phyloP scores from a whole-genome alignment of 352 stramenopile species.

The Globisporangium spinosum region DNA sequence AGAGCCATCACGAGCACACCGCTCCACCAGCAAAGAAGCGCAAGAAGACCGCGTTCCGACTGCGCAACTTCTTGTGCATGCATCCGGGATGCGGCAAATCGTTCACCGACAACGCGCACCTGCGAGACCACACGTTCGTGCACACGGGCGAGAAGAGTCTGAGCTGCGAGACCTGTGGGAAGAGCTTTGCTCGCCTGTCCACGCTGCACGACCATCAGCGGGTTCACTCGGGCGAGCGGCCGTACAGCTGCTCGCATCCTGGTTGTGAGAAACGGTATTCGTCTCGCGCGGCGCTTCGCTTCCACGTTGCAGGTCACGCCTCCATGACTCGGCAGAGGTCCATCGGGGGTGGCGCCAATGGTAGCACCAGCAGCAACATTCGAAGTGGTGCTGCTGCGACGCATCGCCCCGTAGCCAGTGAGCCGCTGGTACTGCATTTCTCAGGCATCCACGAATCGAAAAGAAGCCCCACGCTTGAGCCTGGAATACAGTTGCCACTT shows the following conservation, averaged over 20 bases:
- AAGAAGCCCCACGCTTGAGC: not conserved
- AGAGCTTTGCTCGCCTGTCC: conserved; percentile 47
- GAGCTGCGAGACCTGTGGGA: conserved; percentile 41
- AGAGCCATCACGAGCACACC: not conserved
- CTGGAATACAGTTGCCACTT: not conserved
- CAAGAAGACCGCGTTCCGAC: conserved; percentile 42
- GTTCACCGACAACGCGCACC: conserved; percentile 65
- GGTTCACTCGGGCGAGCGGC: conserved; percentile 72
- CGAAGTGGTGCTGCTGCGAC: not conserved
- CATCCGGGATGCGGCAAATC: conserved; percentile 65
- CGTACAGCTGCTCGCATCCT: conserved; percentile 39
- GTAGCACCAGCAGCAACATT: not conserved
- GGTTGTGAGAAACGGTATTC: conserved; percentile 36
- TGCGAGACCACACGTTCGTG: conserved; percentile 69
- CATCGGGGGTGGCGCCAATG: not conserved
- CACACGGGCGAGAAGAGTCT: conserved; percentile 68
- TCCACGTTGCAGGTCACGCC: conserved; percentile 43
- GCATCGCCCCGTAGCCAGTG: not conserved
- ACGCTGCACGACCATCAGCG: conserved; percentile 62
- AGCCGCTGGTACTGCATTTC: not conserved
- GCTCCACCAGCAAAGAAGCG: conserved; percentile 27
- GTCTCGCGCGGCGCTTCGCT: conserved; percentile 56
- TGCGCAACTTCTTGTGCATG: conserved; percentile 70
- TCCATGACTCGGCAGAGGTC: not conserved
- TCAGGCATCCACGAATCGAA: not conserved